A percentile compares a stretch with the other conserved stretches of the same genome.
Evolutionary conservation across 768 basidiomycete genomes (phyloP).

Genomic region (Trametes cingulata): DNA sequence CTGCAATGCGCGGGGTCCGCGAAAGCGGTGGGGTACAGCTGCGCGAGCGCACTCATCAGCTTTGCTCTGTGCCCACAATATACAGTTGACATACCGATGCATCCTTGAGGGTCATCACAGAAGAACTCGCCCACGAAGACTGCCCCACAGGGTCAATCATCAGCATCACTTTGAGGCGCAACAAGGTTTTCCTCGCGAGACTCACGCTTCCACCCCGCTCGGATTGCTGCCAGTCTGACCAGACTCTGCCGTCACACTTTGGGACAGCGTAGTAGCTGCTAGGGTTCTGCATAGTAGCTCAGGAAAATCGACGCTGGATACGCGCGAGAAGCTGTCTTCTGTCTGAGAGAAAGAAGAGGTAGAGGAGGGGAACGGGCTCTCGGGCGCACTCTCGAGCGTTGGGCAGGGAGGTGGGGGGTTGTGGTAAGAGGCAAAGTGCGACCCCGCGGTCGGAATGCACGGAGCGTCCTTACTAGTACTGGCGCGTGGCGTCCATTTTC

Average conservation of each 20-base stretch:
- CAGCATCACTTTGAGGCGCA: background rate
- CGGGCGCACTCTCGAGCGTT: conserved; percentile 16
- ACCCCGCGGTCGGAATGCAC: conserved; percentile 17
- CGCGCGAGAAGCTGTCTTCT: background rate
- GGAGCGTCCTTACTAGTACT: conserved; percentile 15
- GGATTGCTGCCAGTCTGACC: conserved; percentile 28
- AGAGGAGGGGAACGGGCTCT: conserved; percentile 1
- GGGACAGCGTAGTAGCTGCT: conserved; percentile 25
- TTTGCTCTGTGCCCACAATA: background rate
- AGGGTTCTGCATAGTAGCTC: conserved; percentile 24
- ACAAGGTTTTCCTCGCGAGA: background rate
- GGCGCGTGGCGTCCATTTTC: conserved; percentile 22
- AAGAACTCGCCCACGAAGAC: conserved; percentile 25
- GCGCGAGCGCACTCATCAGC: background rate
- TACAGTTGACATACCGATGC: conserved; percentile 18
- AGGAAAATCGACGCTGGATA: conserved; percentile 4
- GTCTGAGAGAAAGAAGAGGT: background rate
- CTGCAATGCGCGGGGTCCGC: background rate
- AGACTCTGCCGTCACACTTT: conserved; percentile 22
- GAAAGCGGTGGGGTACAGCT: conserved; percentile 1
- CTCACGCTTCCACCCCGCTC: conserved; percentile 25
- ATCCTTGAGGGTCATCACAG: conserved; percentile 15
- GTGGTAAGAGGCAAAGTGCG: conserved; percentile 24
- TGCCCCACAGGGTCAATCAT: conserved; percentile 1
- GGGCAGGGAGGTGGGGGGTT: conserved; percentile 18